phyloP scores from a whole-genome alignment of 108 stramenopile genomes.

The Phaeodactylum tricornutum region DNA sequence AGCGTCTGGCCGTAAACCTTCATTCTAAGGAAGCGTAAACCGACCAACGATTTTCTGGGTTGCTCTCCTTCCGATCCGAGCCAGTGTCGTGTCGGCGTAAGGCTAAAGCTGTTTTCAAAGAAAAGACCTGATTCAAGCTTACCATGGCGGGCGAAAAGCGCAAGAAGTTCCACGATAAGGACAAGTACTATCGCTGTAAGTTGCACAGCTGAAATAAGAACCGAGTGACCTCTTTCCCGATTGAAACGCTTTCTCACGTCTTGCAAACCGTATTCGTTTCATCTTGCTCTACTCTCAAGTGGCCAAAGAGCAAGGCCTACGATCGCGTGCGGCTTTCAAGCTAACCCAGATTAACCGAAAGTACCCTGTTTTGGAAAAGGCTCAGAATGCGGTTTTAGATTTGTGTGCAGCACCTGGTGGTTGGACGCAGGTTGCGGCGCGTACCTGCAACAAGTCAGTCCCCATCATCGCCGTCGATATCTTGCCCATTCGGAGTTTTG shows the following conservation, averaged over 20 bases:
- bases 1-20: too few species aligned
- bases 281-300: constrained; percentile 33
- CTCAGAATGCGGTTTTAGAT: constrained; percentile 79
- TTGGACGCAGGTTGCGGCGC: constrained; percentile 94
- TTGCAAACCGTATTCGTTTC: not conserved
- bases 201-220: constrained; percentile 9
- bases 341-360: constrained; percentile 98
- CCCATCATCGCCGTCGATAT: constrained; percentile 97
- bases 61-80: too few species aligned
- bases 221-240: not conserved
- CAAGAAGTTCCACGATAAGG: constrained; percentile 89
- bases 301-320: constrained; percentile 97
- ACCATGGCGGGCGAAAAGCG: constrained; percentile 32
- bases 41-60: too few species aligned
- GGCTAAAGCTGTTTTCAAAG: too few species aligned
- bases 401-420: constrained; percentile 99
- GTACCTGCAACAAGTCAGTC: constrained; percentile 22
- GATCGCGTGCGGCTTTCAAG: constrained; percentile 96
- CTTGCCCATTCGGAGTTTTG: constrained; percentile 83
- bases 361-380: constrained; percentile 65
- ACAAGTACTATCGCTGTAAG: constrained; percentile 86
- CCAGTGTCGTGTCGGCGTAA: too few species aligned
- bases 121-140: too few species aligned
- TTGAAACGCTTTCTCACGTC: not conserved
- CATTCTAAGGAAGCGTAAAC: too few species aligned